Conservation (phyloP, 371 early-diverging fungal genomes). For the Actinomortierella ambigua region DNA sequence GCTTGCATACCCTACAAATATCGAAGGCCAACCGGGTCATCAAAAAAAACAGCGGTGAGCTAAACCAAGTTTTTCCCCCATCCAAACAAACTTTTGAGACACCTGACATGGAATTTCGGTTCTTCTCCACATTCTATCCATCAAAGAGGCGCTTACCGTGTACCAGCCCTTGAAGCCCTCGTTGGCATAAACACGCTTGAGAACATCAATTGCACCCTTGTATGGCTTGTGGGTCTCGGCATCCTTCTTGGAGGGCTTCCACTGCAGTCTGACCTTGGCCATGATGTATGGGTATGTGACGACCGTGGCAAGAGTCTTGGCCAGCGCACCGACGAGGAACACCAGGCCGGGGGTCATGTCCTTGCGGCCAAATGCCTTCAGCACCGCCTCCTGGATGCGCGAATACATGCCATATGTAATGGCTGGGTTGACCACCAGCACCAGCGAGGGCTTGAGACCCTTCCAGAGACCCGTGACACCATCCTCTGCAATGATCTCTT, state of each 20-base stretch:
- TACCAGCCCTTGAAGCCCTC: conserved; percentile 94
- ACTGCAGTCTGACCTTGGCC: conserved; percentile 96
- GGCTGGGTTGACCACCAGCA: conserved; percentile 94
- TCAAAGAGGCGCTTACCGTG: conserved; percentile 62
- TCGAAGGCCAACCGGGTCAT: neutral
- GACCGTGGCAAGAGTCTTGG: conserved; percentile 90
- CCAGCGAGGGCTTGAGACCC: conserved; percentile 88
- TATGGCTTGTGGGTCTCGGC: conserved; percentile 66
- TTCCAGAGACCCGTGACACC: conserved; percentile 88
- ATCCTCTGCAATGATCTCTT: conserved; percentile 79
- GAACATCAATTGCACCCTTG: conserved; percentile 86
- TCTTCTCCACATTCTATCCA: no score
- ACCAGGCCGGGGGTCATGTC: conserved; percentile 75
- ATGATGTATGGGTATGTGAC: conserved; percentile 96
- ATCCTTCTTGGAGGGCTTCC: conserved; percentile 81
- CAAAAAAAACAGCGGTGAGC: no score
- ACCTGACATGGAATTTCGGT: no score
- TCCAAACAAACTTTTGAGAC: conserved; percentile 6
- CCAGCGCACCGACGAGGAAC: conserved; percentile 89
- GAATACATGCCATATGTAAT: conserved; percentile 98
- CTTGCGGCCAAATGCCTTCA: conserved; percentile 46
- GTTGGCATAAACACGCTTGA: conserved; percentile 73
- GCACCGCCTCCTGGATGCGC: conserved; percentile 73
- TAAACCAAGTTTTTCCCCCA: conserved; percentile 1
- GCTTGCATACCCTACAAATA: conserved; percentile 86